Evolutionary conservation across 2,329 filamentous ascomycete species (phyloP).

Genomic region (Trichoderma koningiopsis): DNA sequence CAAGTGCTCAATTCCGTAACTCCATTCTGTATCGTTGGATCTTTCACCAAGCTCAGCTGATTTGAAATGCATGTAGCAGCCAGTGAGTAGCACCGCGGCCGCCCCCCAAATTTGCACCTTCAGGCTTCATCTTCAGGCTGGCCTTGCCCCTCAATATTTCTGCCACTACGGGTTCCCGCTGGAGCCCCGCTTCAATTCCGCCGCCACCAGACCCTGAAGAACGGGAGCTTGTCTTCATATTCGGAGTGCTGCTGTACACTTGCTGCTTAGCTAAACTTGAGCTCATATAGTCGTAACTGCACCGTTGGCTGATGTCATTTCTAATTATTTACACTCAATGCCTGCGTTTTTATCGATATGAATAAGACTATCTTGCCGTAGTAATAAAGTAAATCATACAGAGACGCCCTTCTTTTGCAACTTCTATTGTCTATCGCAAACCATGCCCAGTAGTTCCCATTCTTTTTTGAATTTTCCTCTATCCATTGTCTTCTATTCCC

Average conservation of each 20-base stretch:
- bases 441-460: not conserved
- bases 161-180: slow-evolving; percentile 6
- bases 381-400: not conserved
- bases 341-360: not conserved
- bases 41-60: not conserved
- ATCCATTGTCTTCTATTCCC: not conserved
- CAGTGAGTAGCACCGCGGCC: not conserved
- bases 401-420: not conserved
- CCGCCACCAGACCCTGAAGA: slow-evolving; percentile 17
- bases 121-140: not conserved
- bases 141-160: slow-evolving; percentile 11
- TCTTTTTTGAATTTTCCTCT: not conserved
- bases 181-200: slow-evolving; percentile 14
- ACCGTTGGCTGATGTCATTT: not conserved
- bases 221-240: not conserved
- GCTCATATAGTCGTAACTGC: not conserved
- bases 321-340: not conserved
- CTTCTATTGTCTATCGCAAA: not conserved
- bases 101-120: not conserved
- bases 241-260: not conserved
- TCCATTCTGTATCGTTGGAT: not conserved
- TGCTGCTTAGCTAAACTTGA: not conserved
- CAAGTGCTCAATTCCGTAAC: not conserved
- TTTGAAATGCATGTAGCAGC: not conserved
- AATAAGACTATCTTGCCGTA: not conserved